Percentiles rank a stretch among this genome's conserved stretches.
These are phyloP conservation scores for Microcyclosporella mali DNA, from an alignment of 2,329 filamentous ascomycete species.

Conservation along the genomic window DNA sequence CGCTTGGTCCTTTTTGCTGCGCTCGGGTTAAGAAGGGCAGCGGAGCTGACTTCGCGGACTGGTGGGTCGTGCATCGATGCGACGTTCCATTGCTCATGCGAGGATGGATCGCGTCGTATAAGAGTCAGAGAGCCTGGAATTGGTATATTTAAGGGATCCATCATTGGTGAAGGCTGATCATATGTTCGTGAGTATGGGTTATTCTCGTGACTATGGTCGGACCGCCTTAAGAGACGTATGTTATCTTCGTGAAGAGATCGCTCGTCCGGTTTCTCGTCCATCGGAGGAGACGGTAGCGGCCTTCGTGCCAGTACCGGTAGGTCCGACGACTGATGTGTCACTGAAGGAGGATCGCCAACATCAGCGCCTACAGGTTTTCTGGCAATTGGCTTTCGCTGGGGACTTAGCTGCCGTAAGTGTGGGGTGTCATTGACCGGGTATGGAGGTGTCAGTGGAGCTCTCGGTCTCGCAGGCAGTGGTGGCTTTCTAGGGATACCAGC, in stretches of 20 bases:
- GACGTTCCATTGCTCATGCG: constrained; percentile 48
- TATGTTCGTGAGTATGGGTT: constrained; percentile 23
- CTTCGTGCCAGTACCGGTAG: constrained; percentile 19
- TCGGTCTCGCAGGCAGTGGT: constrained; percentile 13
- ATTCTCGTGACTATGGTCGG: constrained; percentile 18
- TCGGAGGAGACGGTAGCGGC: constrained; percentile 24
- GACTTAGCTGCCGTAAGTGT: constrained; percentile 7
- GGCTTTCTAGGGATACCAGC: constrained; percentile 16
- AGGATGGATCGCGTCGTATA: constrained; percentile 46
- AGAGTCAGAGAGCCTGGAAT: constrained; percentile 36
- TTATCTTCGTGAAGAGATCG: constrained; percentile 21
- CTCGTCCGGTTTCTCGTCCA: constrained; percentile 12
- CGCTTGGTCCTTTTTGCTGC: constrained; percentile 30
- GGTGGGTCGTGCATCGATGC: constrained; percentile 43
- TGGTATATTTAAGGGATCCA: constrained; percentile 7
- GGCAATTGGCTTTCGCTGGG: constrained; percentile 13
- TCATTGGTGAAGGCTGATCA: constrained; percentile 5
- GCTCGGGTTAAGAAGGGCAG: constrained; percentile 28
- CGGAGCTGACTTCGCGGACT: constrained; percentile 41
- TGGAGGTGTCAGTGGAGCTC: constrained; percentile 14
- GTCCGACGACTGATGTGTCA: constrained; percentile 3
- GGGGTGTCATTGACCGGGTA: constrained; percentile 14
- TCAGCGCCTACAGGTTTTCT: constrained; percentile 21
- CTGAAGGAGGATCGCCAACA: neutral
- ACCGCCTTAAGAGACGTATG: constrained; percentile 17